Evolutionary conservation across 768 basidiomycete species (phyloP).

Genomic region (Panellus pusillus): DNA sequence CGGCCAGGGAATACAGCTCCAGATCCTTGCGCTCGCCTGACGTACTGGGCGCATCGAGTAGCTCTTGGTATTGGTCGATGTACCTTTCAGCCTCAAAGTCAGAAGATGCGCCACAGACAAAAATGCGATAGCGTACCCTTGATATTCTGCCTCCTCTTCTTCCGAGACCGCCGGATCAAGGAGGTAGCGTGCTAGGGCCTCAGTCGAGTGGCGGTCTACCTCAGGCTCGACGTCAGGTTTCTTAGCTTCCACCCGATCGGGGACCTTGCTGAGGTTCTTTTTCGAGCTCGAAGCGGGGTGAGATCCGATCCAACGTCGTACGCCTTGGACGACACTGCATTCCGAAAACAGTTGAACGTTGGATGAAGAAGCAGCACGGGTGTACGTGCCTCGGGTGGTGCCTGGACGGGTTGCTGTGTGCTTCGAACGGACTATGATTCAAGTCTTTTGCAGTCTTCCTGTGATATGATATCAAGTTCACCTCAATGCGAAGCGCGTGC

Average conservation of each 20-base stretch:
- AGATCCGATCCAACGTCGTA: conserved; percentile 74
- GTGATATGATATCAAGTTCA: background rate
- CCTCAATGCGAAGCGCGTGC: too few relatives aligned
- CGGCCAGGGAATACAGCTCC: conserved; percentile 52
- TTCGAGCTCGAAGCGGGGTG: conserved; percentile 44
- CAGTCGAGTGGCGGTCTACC: conserved; percentile 52
- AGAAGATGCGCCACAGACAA: background rate
- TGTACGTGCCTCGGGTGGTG: conserved; percentile 35
- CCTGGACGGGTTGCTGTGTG: conserved; percentile 46
- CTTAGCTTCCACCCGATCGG: conserved; percentile 36
- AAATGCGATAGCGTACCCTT: conserved; percentile 45
- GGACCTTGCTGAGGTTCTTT: conserved; percentile 37
- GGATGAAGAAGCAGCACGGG: background rate
- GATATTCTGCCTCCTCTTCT: conserved; percentile 70
- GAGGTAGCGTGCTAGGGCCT: conserved; percentile 54
- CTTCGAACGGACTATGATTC: conserved; percentile 74
- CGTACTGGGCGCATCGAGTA: conserved; percentile 56
- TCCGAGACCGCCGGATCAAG: conserved; percentile 65
- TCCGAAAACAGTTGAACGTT: conserved; percentile 1
- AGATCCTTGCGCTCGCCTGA: conserved; percentile 59
- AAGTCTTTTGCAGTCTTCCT: conserved; percentile 72
- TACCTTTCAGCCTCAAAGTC: conserved; percentile 42
- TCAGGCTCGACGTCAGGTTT: conserved; percentile 31
- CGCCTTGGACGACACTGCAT: conserved; percentile 71
- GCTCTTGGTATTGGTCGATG: conserved; percentile 70